A percentile compares a stretch with the other conserved stretches of the same genome.
Evolutionary conservation across 2,329 filamentous ascomycete genomes (phyloP).

Genomic region (Tympanopsis confertula): DNA sequence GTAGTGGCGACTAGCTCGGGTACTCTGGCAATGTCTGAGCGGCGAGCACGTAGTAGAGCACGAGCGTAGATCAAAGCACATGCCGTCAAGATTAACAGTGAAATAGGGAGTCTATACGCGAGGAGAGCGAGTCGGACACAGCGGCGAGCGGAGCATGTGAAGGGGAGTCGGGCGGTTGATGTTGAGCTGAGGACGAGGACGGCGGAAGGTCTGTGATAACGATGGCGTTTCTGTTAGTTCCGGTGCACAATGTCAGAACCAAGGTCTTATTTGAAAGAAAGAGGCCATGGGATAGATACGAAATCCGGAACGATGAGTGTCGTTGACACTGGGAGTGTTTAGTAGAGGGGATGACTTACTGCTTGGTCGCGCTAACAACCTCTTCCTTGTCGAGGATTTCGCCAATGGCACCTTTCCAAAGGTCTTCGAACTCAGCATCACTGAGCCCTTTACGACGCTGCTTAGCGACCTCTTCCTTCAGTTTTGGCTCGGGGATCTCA

Average conservation of each 20-base stretch:
- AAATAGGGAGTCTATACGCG: slow-evolving; percentile 78
- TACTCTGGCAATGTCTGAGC: slow-evolving; percentile 59
- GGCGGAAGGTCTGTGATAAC: slow-evolving; percentile 49
- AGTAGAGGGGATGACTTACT: slow-evolving; percentile 36
- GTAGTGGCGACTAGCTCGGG: slow-evolving; percentile 76
- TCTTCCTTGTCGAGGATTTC: slow-evolving; percentile 57
- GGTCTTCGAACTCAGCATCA: slow-evolving; percentile 80
- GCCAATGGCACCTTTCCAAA: slow-evolving; percentile 65
- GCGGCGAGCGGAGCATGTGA: slow-evolving; percentile 70
- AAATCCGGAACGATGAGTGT: background rate
- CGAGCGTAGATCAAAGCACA: slow-evolving; percentile 49
- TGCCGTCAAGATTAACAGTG: slow-evolving; percentile 43
- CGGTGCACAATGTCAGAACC: slow-evolving; percentile 74
- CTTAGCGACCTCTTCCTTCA: slow-evolving; percentile 66
- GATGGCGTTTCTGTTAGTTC: slow-evolving; percentile 61
- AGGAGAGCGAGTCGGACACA: slow-evolving; percentile 70
- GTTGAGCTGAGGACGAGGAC: slow-evolving; percentile 61
- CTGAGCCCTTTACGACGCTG: slow-evolving; percentile 75
- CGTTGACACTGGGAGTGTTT: slow-evolving; percentile 11
- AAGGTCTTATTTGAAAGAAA: slow-evolving; percentile 16
- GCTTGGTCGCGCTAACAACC: slow-evolving; percentile 33
- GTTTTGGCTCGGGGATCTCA: slow-evolving; percentile 51
- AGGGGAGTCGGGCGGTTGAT: slow-evolving; percentile 83
- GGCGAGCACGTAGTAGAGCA: slow-evolving; percentile 46
- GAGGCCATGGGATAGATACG: background rate